Evolutionary conservation across 2,329 filamentous ascomycete genomes (phyloP), one percentile per base, ranked within the genome.

Genomic region (Colletotrichum phormii): DNA sequence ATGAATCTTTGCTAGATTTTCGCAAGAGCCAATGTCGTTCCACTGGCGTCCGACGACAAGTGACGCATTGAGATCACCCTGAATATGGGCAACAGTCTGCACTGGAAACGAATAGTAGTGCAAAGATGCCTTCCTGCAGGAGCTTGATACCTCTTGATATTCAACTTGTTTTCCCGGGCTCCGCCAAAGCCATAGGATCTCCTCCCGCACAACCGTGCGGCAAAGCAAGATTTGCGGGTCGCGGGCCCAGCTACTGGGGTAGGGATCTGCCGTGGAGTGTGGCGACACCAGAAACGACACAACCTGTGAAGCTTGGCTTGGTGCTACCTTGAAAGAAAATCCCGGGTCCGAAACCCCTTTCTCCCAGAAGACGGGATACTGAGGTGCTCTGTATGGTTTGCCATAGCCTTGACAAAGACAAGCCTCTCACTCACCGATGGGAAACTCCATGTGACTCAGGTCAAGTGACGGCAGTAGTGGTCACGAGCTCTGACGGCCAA

Each of bases 401-500:
- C 51, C 12, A 69, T 18, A 18, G 33, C 64, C 18, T 33, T 35
- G 49, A n/a, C 13, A 60, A 33, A 33, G 37, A 35, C 53, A 58
- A 35, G 62, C 26, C 26, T 11, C 18, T 54, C 22, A 24, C 18
- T 22, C 11, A 3, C 49, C n/a, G 51, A 15, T 33, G 63, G 54
- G 51, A 42, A 59, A n/a, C 12, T 46, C 61, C 62, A 53, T 67
- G 61, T 73, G 67, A 58, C 31, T 24, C 35, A 22, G 58, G 62
- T 73, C 71, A 72, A 72, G 46, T 73, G 71, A 73, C 49, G 29
- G 24, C 5, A 53, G 18, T 18, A 18, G 49, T n/a, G 33, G 66
- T 73, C 71, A 73, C 67, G 22, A 63, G 71, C 31, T 53, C 31
- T 49, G 18, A 42, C 42, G 46, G 24, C 26, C 31, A n/a, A 49